phyloP scores from a whole-genome alignment of 1,139 yeast species.

The Geotrichum macrosporum region DNA sequence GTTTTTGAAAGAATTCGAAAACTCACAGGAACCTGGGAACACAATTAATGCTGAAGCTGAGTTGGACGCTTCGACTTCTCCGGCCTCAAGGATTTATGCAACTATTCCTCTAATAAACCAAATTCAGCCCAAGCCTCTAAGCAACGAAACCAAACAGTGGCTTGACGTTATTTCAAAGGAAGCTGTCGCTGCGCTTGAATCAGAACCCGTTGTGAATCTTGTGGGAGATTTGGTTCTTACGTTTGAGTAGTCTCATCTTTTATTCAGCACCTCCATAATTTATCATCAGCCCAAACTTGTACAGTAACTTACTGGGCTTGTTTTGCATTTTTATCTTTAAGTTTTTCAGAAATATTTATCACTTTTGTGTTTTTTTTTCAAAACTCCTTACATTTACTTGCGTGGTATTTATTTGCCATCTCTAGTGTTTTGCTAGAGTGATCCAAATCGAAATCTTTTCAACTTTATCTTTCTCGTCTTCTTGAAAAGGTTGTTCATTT shows the following conservation, averaged over 20 bases:
- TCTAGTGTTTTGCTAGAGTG: background rate
- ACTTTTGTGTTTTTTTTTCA: too few species aligned
- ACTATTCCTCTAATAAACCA: constrained; percentile 6
- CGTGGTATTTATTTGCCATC: too few species aligned
- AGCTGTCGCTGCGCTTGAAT: constrained; percentile 25
- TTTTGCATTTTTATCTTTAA: background rate
- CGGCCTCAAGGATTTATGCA: background rate
- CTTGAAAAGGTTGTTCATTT: background rate
- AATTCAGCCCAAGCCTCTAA: constrained; percentile 11
- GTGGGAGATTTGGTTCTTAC: constrained; percentile 27
- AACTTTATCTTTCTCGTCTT: background rate
- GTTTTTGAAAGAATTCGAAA: constrained; percentile 3
- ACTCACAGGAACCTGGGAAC: too few species aligned
- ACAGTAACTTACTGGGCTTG: background rate
- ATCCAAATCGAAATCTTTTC: constrained; percentile 9
- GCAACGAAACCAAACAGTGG: constrained; percentile 26
- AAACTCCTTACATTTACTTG: too few species aligned
- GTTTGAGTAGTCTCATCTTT: constrained; percentile 17
- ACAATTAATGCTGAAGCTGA: background rate
- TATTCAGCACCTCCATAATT: background rate
- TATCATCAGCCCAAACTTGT: too few species aligned
- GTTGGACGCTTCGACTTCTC: background rate
- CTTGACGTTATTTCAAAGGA: constrained; percentile 21
- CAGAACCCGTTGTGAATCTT: constrained; percentile 26
- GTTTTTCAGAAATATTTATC: too few species aligned